Evolutionary conservation across 352 stramenopile species (phyloP).

Genomic region (Globisporangium paddicum): DNA sequence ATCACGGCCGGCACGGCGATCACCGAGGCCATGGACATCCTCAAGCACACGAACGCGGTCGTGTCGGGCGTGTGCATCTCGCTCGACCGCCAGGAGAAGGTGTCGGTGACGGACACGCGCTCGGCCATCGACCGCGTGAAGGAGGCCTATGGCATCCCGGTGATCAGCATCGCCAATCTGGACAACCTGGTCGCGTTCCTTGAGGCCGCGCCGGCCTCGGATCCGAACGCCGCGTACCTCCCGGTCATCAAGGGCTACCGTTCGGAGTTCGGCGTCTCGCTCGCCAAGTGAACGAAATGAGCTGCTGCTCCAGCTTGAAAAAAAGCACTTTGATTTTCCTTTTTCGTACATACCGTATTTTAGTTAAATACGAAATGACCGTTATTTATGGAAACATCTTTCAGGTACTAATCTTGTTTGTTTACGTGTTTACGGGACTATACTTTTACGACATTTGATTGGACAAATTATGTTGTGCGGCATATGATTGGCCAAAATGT

Average conservation of each 20-base stretch:
- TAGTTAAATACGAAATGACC: not conserved
- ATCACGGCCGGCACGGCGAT: slow-evolving; percentile 99
- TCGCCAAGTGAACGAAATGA: too few species aligned
- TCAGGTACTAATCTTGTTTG: too few species aligned
- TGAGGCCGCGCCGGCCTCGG: slow-evolving; percentile 25
- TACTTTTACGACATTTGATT: not conserved
- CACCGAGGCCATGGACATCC: slow-evolving; percentile 90
- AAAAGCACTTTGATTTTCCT: not conserved
- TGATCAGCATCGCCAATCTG: slow-evolving; percentile 94
- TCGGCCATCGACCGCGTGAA: slow-evolving; percentile 94
- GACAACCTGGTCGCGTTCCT: slow-evolving; percentile 92
- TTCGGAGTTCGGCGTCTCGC: slow-evolving; percentile 63
- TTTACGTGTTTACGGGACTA: not conserved
- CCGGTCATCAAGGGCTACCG: slow-evolving; percentile 72
- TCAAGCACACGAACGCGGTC: slow-evolving; percentile 89
- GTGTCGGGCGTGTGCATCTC: slow-evolving; percentile 96
- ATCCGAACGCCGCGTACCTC: slow-evolving; percentile 59
- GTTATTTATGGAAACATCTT: not conserved
- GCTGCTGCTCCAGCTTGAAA: too few species aligned
- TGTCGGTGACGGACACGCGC: slow-evolving; percentile 88
- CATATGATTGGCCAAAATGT: not conserved
- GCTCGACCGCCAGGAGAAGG: slow-evolving; percentile 97
- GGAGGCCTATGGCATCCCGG: slow-evolving; percentile 87
- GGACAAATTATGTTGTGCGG: not conserved
- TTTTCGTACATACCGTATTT: not conserved